Base-by-base conservation (phyloP, 805 yeast genomes). In the Candida ortonii region DNA sequence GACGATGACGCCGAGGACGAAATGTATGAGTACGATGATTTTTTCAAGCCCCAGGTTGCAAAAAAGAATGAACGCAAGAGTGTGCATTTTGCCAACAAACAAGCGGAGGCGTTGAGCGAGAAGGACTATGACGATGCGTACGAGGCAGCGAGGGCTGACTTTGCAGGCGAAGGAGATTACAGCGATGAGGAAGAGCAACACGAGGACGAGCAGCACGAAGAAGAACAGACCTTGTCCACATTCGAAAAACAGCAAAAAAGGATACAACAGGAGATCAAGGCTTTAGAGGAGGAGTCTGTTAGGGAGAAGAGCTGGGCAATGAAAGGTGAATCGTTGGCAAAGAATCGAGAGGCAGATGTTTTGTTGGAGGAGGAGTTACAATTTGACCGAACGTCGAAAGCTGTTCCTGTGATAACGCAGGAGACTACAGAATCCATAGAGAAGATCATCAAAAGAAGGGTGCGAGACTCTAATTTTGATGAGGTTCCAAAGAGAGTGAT, bases 241-340 rank as follows among this genome's bases (percentile, higher is more conserved):
- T 87, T 77, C 55, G 94, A 90, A 60, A 81, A 74, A 47, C 95
- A 87, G 57, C 97, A 90, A 59, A 67, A 68, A 33, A 76, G 76
- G 40, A 67, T 93, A 16, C 84, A 80, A 50, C 70, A 73, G 22
- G 95, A 93, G 60, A 93, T 93, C 41, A 73, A 73, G 22, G 70
- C 73, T 47, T 67, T 89, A 31, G 98, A 90, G 62, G 76, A 78
- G 28, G 97, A 89, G 57, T 80, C 93, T 12, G 79, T 90, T 19
- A 93, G 89, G 4, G 90, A 83, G 38, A 90, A 93, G 65, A 79
- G 78, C 51, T 90, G 98, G 98, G 78, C 95, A 6, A 71, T 90
- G 76, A 83, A 80, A 50, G 98, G 98, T 62, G 98, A 93, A 62
- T 88, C 86, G 2, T 73, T 74, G 38, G 84, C 88, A 2, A 77